Base-by-base conservation (phyloP, 2,329 filamentous ascomycete species). In the Paecilomyces sp. region DNA sequence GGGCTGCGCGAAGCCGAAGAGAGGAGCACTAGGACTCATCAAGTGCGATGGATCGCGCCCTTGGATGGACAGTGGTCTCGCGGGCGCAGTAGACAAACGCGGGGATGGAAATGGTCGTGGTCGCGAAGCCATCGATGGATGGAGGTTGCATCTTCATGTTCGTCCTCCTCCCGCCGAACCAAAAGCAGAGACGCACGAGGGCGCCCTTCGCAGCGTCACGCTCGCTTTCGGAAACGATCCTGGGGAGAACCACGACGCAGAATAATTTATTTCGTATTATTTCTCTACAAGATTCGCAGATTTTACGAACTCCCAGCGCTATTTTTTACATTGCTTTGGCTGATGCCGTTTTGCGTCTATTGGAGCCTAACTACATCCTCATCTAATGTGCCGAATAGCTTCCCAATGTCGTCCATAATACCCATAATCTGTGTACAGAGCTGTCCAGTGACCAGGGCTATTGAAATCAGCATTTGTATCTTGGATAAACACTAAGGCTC, bases 391-490 rank as follows among this genome's bases (percentile, higher is more conserved):
- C 85, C 85, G 70, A 86, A 88, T 18, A 88, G 68, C 62, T 78
- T 79, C 62, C 86, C 83, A 52, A 86, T 79, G 63, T 84, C 82
- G 55, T 74, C 76, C 51, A 82, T 78, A 30, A 85, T 79, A n/a
- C 76, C 75, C 31, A 72, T 74, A 56, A 86, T 84, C 62, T 85
- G 82, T 51, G 79, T 76, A 18, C 81, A 81, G 51, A 86, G 71
- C 64, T 85, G 85, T 36, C 81, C 84, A 31, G 85, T 88, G 28
- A 87, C 85, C 54, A 88, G 74, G 24, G 84, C 85, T 85, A 60
- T 33, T 62, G 58, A 58, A 50, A 51, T 59, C 24, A 60, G 28
- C 41, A 34, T 54, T 25, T 34, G 18, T 31, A 53, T 22, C 15
- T n/a, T 51, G 4, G 52, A 47, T 7, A 56, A 24, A 57, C 57